Evolutionary conservation across 768 basidiomycete species (phyloP).

Genomic region (Ramaria sp.): DNA sequence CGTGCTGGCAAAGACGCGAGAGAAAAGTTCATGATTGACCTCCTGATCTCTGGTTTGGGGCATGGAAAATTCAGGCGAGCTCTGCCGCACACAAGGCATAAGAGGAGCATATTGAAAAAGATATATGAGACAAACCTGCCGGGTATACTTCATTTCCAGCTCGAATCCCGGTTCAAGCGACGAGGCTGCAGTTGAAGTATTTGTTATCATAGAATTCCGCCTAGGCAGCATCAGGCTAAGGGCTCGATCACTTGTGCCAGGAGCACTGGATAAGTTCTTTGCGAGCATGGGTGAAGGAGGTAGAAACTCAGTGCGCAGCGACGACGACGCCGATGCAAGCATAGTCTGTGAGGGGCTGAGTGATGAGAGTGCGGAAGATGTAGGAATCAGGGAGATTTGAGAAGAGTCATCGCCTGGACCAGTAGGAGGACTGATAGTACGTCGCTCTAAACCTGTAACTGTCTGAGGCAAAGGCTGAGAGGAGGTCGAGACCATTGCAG

Average conservation of each 20-base stretch:
- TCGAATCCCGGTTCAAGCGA: constrained; percentile 6
- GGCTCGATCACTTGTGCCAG: constrained; percentile 39
- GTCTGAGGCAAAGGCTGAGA: not conserved
- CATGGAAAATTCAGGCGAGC: constrained; percentile 20
- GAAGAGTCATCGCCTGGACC: not conserved
- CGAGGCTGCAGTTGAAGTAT: constrained; percentile 12
- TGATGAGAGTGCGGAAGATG: constrained; percentile 12
- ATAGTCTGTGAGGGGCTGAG: not conserved
- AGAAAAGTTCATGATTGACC: not conserved
- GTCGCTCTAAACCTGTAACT: not conserved
- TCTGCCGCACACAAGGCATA: not conserved
- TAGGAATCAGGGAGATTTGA: not conserved
- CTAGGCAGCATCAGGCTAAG: constrained; percentile 18
- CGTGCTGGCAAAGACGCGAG: not conserved
- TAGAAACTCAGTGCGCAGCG: constrained; percentile 26
- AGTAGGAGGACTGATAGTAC: not conserved
- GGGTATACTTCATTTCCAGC: not conserved
- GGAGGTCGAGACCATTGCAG: not conserved
- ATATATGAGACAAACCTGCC: not conserved
- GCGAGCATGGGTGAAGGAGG: constrained; percentile 49
- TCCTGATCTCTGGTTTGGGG: constrained; percentile 33
- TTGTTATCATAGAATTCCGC: not conserved
- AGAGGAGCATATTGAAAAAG: not conserved
- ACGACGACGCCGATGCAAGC: constrained; percentile 11
- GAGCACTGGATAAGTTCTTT: not conserved